Evolutionary conservation across 192 early-diverging fungal genomes (phyloP).

Genomic region (Pilobolus umbonatus): DNA sequence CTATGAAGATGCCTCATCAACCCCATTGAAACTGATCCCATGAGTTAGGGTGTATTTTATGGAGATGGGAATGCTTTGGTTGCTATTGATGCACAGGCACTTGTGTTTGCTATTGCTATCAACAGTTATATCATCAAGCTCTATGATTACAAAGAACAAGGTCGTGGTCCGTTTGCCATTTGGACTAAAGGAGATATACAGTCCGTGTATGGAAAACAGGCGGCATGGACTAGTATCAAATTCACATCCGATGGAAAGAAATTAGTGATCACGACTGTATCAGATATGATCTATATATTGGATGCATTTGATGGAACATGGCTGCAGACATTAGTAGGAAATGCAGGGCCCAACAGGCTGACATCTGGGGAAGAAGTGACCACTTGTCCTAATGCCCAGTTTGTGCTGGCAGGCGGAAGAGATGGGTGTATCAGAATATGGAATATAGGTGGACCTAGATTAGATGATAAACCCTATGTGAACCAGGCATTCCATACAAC

Average conservation of each 20-base stretch:
- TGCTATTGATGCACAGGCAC: slow-evolving; percentile 75
- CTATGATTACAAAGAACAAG: slow-evolving; percentile 58
- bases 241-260: slow-evolving; percentile 76
- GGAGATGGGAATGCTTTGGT: slow-evolving; percentile 46
- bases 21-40: background rate
- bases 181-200: slow-evolving; percentile 26
- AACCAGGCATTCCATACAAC: slow-evolving; percentile 4
- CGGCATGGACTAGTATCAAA: slow-evolving; percentile 56
- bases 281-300: slow-evolving; percentile 54
- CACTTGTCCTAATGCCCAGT: slow-evolving; percentile 73
- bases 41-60: slow-evolving; percentile 32
- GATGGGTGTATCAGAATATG: slow-evolving; percentile 14
- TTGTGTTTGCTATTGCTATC: slow-evolving; percentile 68
- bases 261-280: slow-evolving; percentile 61
- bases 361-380: slow-evolving; percentile 48
- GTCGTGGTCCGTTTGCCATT: slow-evolving; percentile 45
- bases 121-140: slow-evolving; percentile 53
- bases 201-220: slow-evolving; percentile 7
- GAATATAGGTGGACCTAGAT: slow-evolving; percentile 14
- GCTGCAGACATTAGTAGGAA: slow-evolving; percentile 38
- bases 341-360: slow-evolving; percentile 26
- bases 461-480: background rate
- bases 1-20: background rate
- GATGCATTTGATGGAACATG: slow-evolving; percentile 60
- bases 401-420: slow-evolving; percentile 55